phyloP scores from a whole-genome alignment of 2,329 filamentous ascomycete species.

The Nothophaeocryptopus gaeumannii region DNA sequence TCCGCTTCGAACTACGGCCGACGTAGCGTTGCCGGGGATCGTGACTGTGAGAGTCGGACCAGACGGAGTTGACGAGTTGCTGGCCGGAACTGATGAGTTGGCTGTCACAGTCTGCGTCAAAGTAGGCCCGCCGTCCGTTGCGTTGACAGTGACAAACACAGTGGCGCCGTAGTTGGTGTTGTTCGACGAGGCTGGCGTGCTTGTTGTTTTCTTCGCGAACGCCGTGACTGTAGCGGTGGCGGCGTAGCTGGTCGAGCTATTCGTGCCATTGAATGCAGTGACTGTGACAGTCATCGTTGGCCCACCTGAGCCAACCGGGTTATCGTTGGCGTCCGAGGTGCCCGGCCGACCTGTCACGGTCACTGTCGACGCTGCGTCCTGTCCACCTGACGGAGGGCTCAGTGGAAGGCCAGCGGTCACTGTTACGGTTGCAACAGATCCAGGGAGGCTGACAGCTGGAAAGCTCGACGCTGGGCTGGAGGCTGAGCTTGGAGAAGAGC shows the following conservation, averaged over 20 bases:
- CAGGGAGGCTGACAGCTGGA: neutral
- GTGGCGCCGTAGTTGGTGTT: conserved; percentile 11
- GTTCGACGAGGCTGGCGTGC: neutral
- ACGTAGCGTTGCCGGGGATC: conserved; percentile 10
- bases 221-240: conserved; percentile 11
- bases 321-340: no score
- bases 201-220: neutral
- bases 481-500: no score
- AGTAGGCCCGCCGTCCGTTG: conserved; percentile 5
- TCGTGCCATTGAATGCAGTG: no score
- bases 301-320: no score
- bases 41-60: conserved; percentile 16
- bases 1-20: neutral
- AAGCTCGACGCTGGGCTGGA: no score
- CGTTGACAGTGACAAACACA: conserved; percentile 12
- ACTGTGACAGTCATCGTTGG: no score
- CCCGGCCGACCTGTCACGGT: neutral
- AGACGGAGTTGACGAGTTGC: conserved; percentile 3
- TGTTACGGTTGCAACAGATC: neutral
- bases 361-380: conserved; percentile 5
- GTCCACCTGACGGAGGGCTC: neutral
- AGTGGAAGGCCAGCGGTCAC: no score
- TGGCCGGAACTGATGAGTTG: no score
- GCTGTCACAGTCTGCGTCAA: conserved; percentile 9
- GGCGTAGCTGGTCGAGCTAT: conserved; percentile 9